Evolutionary conservation across 2,329 filamentous ascomycete genomes (phyloP).

Genomic region (Cercospora sojina): DNA sequence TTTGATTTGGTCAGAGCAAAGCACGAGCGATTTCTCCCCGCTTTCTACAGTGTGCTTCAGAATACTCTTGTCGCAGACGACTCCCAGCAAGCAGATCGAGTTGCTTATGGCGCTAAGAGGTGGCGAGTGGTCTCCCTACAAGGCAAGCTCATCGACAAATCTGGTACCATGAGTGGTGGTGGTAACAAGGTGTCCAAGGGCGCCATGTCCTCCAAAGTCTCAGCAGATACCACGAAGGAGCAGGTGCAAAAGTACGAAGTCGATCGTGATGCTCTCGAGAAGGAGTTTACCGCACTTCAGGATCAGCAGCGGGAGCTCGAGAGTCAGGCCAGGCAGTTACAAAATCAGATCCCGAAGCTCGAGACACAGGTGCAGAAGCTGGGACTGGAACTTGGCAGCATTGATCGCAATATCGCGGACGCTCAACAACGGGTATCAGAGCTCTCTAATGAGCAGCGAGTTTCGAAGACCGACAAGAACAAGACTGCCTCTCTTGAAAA

Average conservation of each 20-base stretch:
- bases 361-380: constrained; percentile 93
- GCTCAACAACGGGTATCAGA: constrained; percentile 83
- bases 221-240: constrained; percentile 82
- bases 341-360: constrained; percentile 75
- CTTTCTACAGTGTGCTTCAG: constrained; percentile 93
- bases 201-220: constrained; percentile 93
- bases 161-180: constrained; percentile 97
- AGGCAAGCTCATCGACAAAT: constrained; percentile 95
- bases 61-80: constrained; percentile 93
- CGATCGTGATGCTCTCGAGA: constrained; percentile 81
- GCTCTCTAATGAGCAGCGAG: constrained; percentile 74
- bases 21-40: constrained; percentile 79
- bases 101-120: constrained; percentile 87
- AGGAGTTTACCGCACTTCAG: constrained; percentile 79
- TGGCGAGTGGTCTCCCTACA: constrained; percentile 97
- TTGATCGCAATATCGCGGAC: constrained; percentile 79
- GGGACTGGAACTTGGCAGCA: constrained; percentile 81
- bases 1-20: constrained; percentile 92
- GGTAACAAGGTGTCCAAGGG: constrained; percentile 87
- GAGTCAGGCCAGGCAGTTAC: constrained; percentile 66
- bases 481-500: constrained; percentile 72
- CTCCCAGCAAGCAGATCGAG: constrained; percentile 92
- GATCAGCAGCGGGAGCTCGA: constrained; percentile 81
- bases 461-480: constrained; percentile 75
- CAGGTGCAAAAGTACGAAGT: constrained; percentile 83